Percentiles rank a stretch among this genome's conserved stretches.
Conservation (phyloP, 768 basidiomycete species). For the Scleroderma citrinum region DNA sequence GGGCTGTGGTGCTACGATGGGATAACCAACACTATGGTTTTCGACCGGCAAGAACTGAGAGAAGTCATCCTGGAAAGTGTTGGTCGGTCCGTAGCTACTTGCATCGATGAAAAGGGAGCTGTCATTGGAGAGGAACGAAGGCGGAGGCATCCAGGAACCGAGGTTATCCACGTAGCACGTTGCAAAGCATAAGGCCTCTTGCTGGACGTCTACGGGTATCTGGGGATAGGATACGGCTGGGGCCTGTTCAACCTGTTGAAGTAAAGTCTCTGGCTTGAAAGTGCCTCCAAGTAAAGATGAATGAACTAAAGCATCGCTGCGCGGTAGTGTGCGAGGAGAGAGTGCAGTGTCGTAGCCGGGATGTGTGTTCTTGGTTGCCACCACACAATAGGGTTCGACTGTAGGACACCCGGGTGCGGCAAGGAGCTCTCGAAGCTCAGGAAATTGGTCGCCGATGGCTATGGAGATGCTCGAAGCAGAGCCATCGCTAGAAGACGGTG, state of each 20-base stretch:
- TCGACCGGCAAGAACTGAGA: neutral
- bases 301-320: neutral
- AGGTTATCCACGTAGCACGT: neutral
- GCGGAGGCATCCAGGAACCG: neutral
- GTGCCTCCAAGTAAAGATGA: neutral
- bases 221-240: neutral
- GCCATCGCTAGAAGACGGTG: neutral
- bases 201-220: neutral
- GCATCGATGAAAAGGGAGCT: neutral
- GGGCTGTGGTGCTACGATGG: neutral
- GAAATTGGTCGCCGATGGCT: neutral
- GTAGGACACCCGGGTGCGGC: neutral
- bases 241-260: neutral
- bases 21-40: too few species aligned
- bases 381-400: neutral
- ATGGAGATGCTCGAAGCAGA: neutral
- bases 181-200: neutral
- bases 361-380: neutral
- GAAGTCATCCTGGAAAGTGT: neutral
- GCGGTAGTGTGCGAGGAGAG: neutral
- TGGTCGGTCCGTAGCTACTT: neutral
- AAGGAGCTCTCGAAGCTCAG: neutral
- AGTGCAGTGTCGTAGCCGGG: neutral
- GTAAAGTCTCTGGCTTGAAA: neutral
- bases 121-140: neutral